These are phyloP conservation scores for Pythium periplocum DNA, from an alignment of 352 stramenopile species.

Conservation along the genomic window DNA sequence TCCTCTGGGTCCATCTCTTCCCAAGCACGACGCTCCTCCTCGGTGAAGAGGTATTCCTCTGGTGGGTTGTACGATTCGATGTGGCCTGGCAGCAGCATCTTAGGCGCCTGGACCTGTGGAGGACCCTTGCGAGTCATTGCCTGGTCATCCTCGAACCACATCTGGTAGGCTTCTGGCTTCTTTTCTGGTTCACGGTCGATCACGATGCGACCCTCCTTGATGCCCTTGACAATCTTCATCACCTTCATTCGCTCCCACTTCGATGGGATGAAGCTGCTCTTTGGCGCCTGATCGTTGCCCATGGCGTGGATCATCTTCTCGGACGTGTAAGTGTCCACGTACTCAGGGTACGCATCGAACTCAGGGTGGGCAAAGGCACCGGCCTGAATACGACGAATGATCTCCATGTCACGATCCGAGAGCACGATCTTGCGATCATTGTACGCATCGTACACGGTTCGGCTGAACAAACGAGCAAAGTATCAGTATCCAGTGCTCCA, in stretches of 20 bases:
- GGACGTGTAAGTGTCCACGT: constrained; percentile 86
- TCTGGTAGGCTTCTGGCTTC: constrained; percentile 87
- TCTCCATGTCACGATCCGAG: constrained; percentile 95
- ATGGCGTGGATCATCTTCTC: constrained; percentile 88
- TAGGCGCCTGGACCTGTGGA: constrained; percentile 96
- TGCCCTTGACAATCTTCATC: constrained; percentile 94
- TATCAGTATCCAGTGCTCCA: too few relatives aligned
- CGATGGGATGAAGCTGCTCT: constrained; percentile 93
- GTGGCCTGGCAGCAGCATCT: constrained; percentile 96
- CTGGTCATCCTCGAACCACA: constrained; percentile 92
- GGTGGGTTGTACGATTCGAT: constrained; percentile 99
- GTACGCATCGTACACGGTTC: constrained; percentile 98
- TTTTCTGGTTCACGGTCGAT: constrained; percentile 90
- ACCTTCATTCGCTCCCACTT: constrained; percentile 99
- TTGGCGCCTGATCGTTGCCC: constrained; percentile 85
- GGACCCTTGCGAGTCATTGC: constrained; percentile 89
- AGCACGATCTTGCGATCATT: constrained; percentile 98
- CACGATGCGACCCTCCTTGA: constrained; percentile 95
- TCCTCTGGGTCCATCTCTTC: constrained; percentile 93
- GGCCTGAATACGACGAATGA: constrained; percentile 96
- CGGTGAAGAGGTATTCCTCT: constrained; percentile 97
- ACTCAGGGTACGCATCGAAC: constrained; percentile 90
- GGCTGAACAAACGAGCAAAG: constrained; percentile 23
- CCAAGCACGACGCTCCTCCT: constrained; percentile 96
- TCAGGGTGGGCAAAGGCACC: constrained; percentile 89